Evolutionary conservation across 257 asterid genomes (phyloP).

Genomic region (Ligustrum vulgare): DNA sequence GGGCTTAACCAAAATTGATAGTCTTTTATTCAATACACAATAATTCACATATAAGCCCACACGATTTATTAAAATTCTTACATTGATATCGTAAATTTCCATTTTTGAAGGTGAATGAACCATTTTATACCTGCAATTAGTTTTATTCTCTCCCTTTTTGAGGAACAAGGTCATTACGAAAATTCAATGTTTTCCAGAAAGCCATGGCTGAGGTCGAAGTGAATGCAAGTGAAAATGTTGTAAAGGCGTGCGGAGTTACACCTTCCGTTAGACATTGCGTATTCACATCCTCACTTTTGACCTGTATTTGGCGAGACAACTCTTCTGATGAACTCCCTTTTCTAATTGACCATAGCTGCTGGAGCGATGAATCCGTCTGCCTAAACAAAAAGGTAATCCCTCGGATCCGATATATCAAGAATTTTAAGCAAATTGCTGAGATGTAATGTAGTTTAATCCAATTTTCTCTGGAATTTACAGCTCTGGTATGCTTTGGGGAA

Average conservation of each 20-base stretch:
- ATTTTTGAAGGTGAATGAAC: neutral
- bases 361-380: slow-evolving; percentile 89
- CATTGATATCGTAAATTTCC: no score
- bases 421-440: neutral
- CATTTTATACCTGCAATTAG: neutral
- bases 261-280: slow-evolving; percentile 65
- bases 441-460: neutral
- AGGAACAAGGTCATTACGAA: neutral
- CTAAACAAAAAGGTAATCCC: slow-evolving; percentile 54
- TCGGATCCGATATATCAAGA: neutral
- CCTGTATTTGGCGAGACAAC: slow-evolving; percentile 71
- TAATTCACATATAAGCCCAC: no score
- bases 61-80: no score
- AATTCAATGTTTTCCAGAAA: slow-evolving; percentile 44
- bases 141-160: neutral
- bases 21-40: no score
- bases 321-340: slow-evolving; percentile 30
- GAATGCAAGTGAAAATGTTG: slow-evolving; percentile 58
- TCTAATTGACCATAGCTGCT: slow-evolving; percentile 60
- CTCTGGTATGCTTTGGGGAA: slow-evolving; percentile 97
- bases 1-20: no score
- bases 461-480: slow-evolving; percentile 38
- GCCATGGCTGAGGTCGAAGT: slow-evolving; percentile 75
- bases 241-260: slow-evolving; percentile 68
- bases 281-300: slow-evolving; percentile 83